A percentile compares a stretch with the other conserved stretches of the same genome.
These are phyloP conservation scores for Polygonum aviculare DNA, from an alignment of 148 eudicot genomes.

Conservation along the genomic window DNA sequence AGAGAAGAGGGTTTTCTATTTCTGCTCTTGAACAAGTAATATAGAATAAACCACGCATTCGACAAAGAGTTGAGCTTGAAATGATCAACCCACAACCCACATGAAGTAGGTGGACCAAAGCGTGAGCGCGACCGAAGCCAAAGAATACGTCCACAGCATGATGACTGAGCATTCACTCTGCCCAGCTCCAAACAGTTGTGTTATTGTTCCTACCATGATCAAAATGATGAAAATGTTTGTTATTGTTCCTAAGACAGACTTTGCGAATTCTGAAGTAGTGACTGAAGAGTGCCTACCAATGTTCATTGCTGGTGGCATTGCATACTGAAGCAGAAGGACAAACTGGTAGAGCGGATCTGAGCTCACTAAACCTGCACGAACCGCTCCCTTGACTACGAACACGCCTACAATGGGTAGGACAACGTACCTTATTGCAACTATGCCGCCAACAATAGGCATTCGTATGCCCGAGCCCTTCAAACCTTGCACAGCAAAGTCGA, in stretches of 20 bases:
- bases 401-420: neutral
- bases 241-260: neutral
- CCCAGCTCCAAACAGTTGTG: slow-evolving; percentile 34
- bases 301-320: slow-evolving; percentile 89
- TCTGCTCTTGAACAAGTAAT: neutral
- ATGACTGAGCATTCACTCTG: slow-evolving; percentile 34
- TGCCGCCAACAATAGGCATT: slow-evolving; percentile 7
- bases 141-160: slow-evolving; percentile 28
- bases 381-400: slow-evolving; percentile 3
- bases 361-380: slow-evolving; percentile 3
- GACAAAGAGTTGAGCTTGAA: neutral
- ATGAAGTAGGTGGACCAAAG: slow-evolving; percentile 32
- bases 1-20: neutral
- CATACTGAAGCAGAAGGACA: slow-evolving; percentile 68
- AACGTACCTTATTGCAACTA: slow-evolving; percentile 3
- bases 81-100: slow-evolving; percentile 20
- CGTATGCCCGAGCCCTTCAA: neutral
- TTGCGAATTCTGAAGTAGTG: neutral
- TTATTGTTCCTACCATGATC: slow-evolving; percentile 26
- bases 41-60: neutral
- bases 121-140: slow-evolving; percentile 29
- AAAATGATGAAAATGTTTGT: neutral
- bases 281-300: slow-evolving; percentile 37
- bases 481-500: neutral
- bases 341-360: slow-evolving; percentile 57